Evolutionary conservation across 2,329 filamentous ascomycete species (phyloP).

Genomic region (Ceratocystis eucalypticola): DNA sequence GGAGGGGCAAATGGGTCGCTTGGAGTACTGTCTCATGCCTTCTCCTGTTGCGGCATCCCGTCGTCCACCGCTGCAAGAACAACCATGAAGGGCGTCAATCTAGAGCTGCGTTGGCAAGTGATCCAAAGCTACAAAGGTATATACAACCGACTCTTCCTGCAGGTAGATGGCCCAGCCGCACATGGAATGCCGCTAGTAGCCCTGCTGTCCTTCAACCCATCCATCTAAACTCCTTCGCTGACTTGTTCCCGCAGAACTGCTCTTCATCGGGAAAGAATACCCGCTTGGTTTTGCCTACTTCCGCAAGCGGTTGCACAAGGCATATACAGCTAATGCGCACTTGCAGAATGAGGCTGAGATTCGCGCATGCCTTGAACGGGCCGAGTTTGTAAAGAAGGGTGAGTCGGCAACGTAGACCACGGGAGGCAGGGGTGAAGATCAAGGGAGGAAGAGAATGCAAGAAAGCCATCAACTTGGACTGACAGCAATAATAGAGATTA

Average conservation of each 20-base stretch:
- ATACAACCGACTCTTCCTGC: neutral
- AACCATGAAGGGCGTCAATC: slow-evolving; percentile 23
- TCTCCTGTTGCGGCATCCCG: neutral
- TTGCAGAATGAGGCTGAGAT: slow-evolving; percentile 65
- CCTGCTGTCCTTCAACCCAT: neutral
- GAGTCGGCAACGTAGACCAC: slow-evolving; percentile 17
- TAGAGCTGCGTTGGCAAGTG: slow-evolving; percentile 58
- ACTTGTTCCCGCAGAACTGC: slow-evolving; percentile 46
- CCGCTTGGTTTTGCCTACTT: slow-evolving; percentile 75
- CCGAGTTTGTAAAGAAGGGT: slow-evolving; percentile 89
- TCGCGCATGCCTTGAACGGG: slow-evolving; percentile 56
- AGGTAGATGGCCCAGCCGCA: too few species aligned
- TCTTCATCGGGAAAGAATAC: slow-evolving; percentile 75
- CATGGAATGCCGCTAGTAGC: neutral
- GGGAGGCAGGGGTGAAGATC: neutral
- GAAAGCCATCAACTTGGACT: neutral
- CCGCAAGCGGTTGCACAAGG: slow-evolving; percentile 64
- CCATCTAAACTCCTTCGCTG: neutral
- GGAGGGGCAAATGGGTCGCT: too few species aligned
- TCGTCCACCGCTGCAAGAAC: neutral
- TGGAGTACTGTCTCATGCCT: neutral
- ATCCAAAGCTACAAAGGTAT: slow-evolving; percentile 79
- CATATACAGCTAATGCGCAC: slow-evolving; percentile 63
- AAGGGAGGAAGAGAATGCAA: too few species aligned
- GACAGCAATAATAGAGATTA: slow-evolving; percentile 51